Evolutionary conservation across 2,329 filamentous ascomycete genomes (phyloP).

Genomic region (Sclerotinia nivalis): DNA sequence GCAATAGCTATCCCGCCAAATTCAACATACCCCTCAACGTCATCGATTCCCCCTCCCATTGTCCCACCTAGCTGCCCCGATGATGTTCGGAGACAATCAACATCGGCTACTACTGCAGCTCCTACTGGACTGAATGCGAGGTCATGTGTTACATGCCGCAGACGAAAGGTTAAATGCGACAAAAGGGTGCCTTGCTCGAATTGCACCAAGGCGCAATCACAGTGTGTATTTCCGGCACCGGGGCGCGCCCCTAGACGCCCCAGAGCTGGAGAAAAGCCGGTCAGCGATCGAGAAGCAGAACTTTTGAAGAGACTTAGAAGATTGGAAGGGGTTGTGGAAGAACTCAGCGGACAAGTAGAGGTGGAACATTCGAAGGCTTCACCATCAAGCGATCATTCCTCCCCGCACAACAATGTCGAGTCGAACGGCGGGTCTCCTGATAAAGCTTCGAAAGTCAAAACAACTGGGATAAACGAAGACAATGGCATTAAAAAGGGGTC

Average conservation of each 20-base stretch:
- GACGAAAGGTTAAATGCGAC: slow-evolving; percentile 73
- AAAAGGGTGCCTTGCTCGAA: slow-evolving; percentile 74
- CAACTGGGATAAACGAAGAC: slow-evolving; percentile 33
- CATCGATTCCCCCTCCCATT: slow-evolving; percentile 9
- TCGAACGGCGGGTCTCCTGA: slow-evolving; percentile 15
- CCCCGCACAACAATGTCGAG: slow-evolving; percentile 29
- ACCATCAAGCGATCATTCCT: slow-evolving; percentile 34
- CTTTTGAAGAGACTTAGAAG: slow-evolving; percentile 71
- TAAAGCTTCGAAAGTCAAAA: slow-evolving; percentile 28
- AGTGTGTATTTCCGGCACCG: slow-evolving; percentile 73
- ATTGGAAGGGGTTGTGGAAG: slow-evolving; percentile 74
- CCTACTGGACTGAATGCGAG: slow-evolving; percentile 37
- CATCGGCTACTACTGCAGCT: slow-evolving; percentile 26
- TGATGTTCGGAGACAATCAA: slow-evolving; percentile 26
- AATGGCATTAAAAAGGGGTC: slow-evolving; percentile 34
- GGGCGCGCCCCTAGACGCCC: slow-evolving; percentile 69
- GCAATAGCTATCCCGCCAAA: slow-evolving; percentile 14
- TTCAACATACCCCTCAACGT: slow-evolving; percentile 15
- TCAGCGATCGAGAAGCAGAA: slow-evolving; percentile 65
- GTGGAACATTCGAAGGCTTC: slow-evolving; percentile 36
- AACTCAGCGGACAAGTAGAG: slow-evolving; percentile 62
- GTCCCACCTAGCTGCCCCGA: slow-evolving; percentile 21
- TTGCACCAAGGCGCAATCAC: slow-evolving; percentile 68
- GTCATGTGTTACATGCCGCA: slow-evolving; percentile 53
- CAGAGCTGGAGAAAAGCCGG: slow-evolving; percentile 61